Percentiles rank a stretch among this genome's conserved stretches.
Conservation (phyloP, 1,284 basidiomycete species). For the Neolentinus lepideus region DNA sequence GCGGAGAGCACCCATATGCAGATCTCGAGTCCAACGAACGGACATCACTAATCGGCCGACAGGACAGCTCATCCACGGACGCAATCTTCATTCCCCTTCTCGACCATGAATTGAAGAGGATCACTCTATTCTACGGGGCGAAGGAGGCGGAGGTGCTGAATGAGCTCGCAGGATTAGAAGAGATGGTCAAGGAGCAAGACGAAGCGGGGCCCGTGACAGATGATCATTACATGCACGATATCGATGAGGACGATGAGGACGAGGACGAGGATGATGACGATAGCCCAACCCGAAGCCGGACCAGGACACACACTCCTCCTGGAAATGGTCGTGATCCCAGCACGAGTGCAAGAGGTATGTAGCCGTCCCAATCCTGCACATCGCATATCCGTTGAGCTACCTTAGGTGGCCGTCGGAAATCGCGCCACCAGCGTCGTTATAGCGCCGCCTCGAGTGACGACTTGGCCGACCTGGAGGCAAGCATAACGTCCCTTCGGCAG, state of each 20-base stretch:
- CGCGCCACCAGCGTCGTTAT: neutral
- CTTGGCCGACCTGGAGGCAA: conserved; percentile 7
- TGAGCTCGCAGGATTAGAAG: conserved; percentile 59
- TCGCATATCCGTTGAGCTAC: neutral
- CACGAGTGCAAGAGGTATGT: conserved; percentile 5
- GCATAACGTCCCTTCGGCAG: conserved; percentile 7
- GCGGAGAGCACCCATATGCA: conserved; percentile 30
- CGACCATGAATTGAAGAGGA: conserved; percentile 82
- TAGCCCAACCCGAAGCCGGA: conserved; percentile 54
- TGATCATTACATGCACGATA: conserved; percentile 31
- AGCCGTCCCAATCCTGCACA: neutral
- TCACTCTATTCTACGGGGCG: conserved; percentile 72
- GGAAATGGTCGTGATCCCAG: conserved; percentile 31
- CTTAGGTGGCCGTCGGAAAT: neutral
- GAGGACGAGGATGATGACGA: conserved; percentile 49
- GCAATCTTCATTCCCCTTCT: conserved; percentile 67
- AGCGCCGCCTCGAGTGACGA: neutral
- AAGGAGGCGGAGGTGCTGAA: conserved; percentile 71
- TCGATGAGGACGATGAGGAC: conserved; percentile 41
- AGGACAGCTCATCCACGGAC: conserved; percentile 37
- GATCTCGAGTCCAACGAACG: conserved; percentile 66
- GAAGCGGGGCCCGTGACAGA: conserved; percentile 49
- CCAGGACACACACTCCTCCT: neutral
- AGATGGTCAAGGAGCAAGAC: conserved; percentile 62
- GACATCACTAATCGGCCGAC: conserved; percentile 39